Conservation (phyloP, 2,329 filamentous ascomycete species). For the Nakataea oryzae region DNA sequence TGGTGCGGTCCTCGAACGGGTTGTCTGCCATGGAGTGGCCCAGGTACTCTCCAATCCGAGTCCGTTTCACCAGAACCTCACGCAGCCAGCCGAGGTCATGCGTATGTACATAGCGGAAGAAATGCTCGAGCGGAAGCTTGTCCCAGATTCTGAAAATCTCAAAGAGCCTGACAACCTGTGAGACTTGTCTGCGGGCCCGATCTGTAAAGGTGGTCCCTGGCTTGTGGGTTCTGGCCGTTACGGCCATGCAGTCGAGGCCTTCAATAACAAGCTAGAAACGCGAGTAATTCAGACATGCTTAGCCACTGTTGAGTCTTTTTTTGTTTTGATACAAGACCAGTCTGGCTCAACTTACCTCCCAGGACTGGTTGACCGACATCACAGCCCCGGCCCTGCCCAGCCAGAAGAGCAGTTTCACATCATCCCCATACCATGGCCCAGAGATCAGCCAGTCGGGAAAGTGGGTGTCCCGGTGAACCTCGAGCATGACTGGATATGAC, state of each 20-base stretch:
- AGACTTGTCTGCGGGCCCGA: background rate
- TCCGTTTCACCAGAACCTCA: background rate
- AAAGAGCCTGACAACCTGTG: background rate
- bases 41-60: background rate
- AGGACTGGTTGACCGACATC: constrained; percentile 11
- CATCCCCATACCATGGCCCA: constrained; percentile 13
- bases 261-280: background rate
- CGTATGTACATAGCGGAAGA: background rate
- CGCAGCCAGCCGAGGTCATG: background rate
- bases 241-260: background rate
- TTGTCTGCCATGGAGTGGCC: no score
- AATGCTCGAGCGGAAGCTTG: background rate
- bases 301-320: background rate
- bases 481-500: constrained; percentile 7
- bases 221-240: background rate
- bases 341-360: constrained; percentile 12
- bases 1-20: no score
- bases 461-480: constrained; percentile 13
- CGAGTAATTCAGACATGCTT: no score
- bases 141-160: background rate
- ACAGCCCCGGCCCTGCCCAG: constrained; percentile 14
- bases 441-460: constrained; percentile 16
- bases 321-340: constrained; percentile 6
- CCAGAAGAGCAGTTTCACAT: constrained; percentile 17
- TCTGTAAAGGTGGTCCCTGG: background rate